Conservation (phyloP, 2,329 filamentous ascomycete species). For the Phialocephala subalpina region DNA sequence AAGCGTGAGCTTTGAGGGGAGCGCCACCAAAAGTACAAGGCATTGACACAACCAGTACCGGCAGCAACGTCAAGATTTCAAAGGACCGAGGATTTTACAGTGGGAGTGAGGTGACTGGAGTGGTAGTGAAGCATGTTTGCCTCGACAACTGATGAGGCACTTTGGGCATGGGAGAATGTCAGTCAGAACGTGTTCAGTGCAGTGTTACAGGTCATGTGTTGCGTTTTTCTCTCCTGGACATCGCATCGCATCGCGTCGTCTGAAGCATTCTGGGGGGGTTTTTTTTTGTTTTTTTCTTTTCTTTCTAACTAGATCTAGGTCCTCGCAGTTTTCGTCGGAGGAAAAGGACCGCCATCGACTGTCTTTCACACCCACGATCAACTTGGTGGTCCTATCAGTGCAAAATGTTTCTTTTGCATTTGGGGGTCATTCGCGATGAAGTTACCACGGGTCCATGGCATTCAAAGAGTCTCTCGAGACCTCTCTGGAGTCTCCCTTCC, state of each 20-base stretch:
- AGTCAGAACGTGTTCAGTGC: not conserved
- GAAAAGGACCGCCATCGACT: not conserved
- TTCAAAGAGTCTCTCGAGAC: not conserved
- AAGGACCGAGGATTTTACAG: not conserved
- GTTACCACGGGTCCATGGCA: not conserved
- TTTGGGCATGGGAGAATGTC: not conserved
- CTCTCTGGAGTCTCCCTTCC: not conserved
- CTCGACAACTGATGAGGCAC: not conserved
- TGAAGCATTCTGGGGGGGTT: no score
- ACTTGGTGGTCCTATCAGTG: not conserved
- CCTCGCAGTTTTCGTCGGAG: not conserved
- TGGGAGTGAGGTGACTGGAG: not conserved
- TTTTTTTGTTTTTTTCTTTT: no score
- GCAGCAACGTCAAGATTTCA: not conserved
- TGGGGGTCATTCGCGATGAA: conserved; percentile 3
- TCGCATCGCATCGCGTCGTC: not conserved
- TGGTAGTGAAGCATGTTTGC: not conserved
- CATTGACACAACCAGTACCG: not conserved
- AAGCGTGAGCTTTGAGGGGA: not conserved
- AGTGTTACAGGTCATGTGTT: not conserved
- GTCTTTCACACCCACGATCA: not conserved
- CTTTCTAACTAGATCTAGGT: not conserved
- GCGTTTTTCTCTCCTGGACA: not conserved
- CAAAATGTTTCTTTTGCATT: not conserved
- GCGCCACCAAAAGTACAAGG: not conserved